Evolutionary conservation across 768 basidiomycete species (phyloP).

Genomic region (Auricularia sp.): DNA sequence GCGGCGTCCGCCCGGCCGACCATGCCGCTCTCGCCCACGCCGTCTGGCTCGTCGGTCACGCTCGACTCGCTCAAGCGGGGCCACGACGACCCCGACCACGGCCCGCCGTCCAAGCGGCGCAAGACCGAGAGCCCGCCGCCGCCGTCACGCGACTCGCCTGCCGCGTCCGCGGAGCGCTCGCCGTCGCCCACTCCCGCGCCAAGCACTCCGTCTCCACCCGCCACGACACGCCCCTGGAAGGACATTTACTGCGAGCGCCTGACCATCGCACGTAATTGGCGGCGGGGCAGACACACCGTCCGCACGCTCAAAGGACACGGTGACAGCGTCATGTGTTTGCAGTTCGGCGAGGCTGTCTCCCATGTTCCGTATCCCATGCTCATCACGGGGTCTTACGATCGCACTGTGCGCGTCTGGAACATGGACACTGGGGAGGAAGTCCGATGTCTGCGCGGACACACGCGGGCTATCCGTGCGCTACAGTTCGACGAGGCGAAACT

Average conservation of each 20-base stretch:
- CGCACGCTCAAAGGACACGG: conserved; percentile 86
- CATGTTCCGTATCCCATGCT: conserved; percentile 86
- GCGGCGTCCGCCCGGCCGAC: conserved; percentile 1
- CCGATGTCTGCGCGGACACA: conserved; percentile 79
- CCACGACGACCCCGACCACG: conserved; percentile 5
- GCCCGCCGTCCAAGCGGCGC: conserved; percentile 12
- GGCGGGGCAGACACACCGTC: conserved; percentile 78
- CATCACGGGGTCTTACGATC: conserved; percentile 96
- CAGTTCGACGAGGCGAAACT: conserved; percentile 95
- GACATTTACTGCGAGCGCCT: conserved; percentile 97
- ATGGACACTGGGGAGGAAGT: conserved; percentile 82
- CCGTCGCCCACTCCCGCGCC: conserved; percentile 15
- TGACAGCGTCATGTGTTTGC: conserved; percentile 94
- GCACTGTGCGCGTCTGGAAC: conserved; percentile 92
- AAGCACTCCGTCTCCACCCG: conserved; percentile 18
- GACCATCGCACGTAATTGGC: conserved; percentile 93
- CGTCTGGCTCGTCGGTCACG: conserved; percentile 11
- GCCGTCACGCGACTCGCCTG: background rate
- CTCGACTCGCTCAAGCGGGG: conserved; percentile 9
- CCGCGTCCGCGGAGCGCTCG: conserved; percentile 6
- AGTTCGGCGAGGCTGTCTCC: conserved; percentile 76
- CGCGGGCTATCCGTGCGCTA: conserved; percentile 79
- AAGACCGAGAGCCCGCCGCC: conserved; percentile 11
- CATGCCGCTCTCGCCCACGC: conserved; percentile 1
- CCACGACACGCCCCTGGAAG: conserved; percentile 88